These are phyloP conservation scores for Ophiostoma populinum DNA, from an alignment of 2,329 filamentous ascomycete species.

Conservation along the genomic window DNA sequence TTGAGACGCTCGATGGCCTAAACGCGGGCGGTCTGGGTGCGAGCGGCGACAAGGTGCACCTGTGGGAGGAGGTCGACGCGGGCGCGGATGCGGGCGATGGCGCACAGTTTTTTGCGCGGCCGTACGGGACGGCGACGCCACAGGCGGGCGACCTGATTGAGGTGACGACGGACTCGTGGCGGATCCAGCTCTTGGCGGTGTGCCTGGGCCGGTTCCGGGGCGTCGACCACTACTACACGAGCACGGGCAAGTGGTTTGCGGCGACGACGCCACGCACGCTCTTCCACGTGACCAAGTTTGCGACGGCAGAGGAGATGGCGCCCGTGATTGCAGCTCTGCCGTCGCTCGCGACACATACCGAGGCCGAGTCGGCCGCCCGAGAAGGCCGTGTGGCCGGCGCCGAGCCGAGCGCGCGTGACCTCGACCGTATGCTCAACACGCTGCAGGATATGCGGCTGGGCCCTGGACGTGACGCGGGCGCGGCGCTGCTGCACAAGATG, in stretches of 20 bases:
- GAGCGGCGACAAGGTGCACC: constrained; percentile 13
- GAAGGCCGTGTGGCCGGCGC: background rate
- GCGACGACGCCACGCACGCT: constrained; percentile 24
- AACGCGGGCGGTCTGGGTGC: too few species aligned
- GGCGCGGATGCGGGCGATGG: constrained; percentile 13
- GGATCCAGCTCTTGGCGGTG: constrained; percentile 31
- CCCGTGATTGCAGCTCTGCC: constrained; percentile 24
- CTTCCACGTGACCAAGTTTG: constrained; percentile 34
- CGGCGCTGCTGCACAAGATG: constrained; percentile 30
- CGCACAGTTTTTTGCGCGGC: constrained; percentile 7
- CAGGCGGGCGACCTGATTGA: constrained; percentile 34
- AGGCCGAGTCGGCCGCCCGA: too few species aligned
- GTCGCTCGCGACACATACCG: background rate
- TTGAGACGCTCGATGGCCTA: too few species aligned
- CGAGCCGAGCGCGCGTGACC: background rate
- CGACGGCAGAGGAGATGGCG: constrained; percentile 22
- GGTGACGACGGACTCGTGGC: constrained; percentile 16
- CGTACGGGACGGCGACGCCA: constrained; percentile 13
- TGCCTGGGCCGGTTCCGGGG: constrained; percentile 34
- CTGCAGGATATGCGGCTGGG: constrained; percentile 23
- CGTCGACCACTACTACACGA: constrained; percentile 36
- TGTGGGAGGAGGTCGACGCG: constrained; percentile 12
- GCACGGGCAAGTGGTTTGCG: constrained; percentile 33
- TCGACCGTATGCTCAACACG: constrained; percentile 17
- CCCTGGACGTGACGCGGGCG: constrained; percentile 26